Evolutionary conservation across 176 grass and related monocot species (phyloP).

Genomic region (Puccinellia tenuiflora): DNA sequence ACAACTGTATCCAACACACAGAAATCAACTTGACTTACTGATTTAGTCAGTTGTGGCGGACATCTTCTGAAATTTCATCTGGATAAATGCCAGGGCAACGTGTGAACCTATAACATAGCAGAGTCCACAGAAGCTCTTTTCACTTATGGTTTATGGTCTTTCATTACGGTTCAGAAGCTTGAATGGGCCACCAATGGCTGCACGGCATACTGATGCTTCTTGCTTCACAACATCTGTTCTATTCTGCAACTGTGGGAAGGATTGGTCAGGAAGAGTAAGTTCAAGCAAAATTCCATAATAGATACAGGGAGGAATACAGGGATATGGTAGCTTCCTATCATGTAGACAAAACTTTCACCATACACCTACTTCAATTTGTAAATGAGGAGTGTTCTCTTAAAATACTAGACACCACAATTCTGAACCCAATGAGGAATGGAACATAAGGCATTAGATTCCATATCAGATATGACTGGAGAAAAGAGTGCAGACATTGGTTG

Average conservation of each 20-base stretch:
- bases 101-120: conserved; percentile 76
- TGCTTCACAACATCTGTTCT: conserved; percentile 49
- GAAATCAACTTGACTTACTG: conserved; percentile 29
- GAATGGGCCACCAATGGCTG: conserved; percentile 69
- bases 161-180: conserved; percentile 56
- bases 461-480: not conserved
- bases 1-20: not conserved
- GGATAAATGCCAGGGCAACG: conserved; percentile 79
- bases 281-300: not conserved
- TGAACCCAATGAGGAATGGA: not conserved
- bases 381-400: too few relatives aligned
- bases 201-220: conserved; percentile 37
- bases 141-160: conserved; percentile 34
- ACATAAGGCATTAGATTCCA: not conserved
- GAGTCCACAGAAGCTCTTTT: conserved; percentile 74
- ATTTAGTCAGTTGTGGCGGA: conserved; percentile 67
- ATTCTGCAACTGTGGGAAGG: conserved; percentile 41
- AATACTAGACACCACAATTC: not conserved
- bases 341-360: not conserved
- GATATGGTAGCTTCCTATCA: not conserved
- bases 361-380: not conserved
- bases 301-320: not conserved
- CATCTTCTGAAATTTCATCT: conserved; percentile 74
- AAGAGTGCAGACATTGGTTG: not conserved
- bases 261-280: not conserved